Base-by-base conservation (phyloP, 1,284 basidiomycete genomes). In the Schizophyllum commune region DNA sequence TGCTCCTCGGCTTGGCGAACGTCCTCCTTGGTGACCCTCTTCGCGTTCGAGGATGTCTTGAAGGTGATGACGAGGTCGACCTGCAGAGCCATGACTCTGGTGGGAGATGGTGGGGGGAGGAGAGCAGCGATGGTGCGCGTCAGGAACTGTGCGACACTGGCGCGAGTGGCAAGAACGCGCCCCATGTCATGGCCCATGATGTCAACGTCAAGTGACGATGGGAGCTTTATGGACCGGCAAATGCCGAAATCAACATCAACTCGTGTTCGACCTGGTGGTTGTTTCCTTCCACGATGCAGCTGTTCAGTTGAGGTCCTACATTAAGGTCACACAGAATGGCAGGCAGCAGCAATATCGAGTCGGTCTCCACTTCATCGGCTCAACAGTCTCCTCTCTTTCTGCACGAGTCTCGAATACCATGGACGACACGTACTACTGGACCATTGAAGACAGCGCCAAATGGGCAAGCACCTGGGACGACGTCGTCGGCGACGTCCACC, bases 51-150 rank as follows among this genome's bases (percentile, higher is more conserved):
- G 0, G 82, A 75, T 1, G 84, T 79, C 47, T 81, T 80, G 70
- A 92, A 91, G 56, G 88, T 76, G 65, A 92, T 77, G 59, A 91
- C 83, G 52, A 91, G 77, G 72, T 92, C 89, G 52, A 89, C 83
- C 17, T 47, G 39, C 13, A 47, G 39, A 47, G 13, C 39, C 39
- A 47, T 47, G 39, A 17, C 39, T 17, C 13, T 47, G 17, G 39
- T 13, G 13, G 39, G 17, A 47, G 39, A 47, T 17, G 39, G 17
- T 47, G 39, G 39, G 39, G 39, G 39, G 17, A 47, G 39, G 39
- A 47, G 17, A 47, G 39, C 39, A 47, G 39, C 39, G 17, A 47
- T 47, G 39, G 39, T 47, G 39, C 39, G 17, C 9, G 39, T 17
- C 39, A 47, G 39, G 39, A 47, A 47, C 39, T 17, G 39, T 47